Percentiles rank a stretch among this genome's conserved stretches.
These are phyloP conservation scores for Aspergillus sp. DNA, from an alignment of 2,329 filamentous ascomycete species.

Conservation along the genomic window DNA sequence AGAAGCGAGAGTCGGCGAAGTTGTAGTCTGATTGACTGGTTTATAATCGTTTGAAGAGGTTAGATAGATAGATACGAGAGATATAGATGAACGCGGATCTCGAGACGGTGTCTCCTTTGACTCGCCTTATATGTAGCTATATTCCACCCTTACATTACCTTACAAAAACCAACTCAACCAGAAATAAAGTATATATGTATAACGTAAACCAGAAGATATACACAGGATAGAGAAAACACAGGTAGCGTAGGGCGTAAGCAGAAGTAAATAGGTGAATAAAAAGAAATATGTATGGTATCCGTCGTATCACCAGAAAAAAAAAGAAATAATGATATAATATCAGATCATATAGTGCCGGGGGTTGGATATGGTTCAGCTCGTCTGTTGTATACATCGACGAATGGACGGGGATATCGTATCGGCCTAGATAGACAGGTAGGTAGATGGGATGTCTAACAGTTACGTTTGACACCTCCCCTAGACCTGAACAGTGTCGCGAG, in stretches of 20 bases:
- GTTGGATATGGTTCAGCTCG: no score
- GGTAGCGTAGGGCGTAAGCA: neutral
- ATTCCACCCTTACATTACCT: no score
- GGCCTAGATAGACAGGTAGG: no score
- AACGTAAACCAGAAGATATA: neutral
- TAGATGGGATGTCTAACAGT: neutral
- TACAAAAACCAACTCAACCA: neutral
- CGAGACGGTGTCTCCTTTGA: no score
- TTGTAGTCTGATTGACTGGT: constrained; percentile 32
- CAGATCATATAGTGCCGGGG: no score
- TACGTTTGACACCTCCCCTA: neutral
- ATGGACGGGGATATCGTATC: no score
- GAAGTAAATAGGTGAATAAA: neutral
- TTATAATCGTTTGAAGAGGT: neutral
- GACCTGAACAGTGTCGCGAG: neutral
- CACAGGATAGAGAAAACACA: neutral
- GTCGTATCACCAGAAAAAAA: constrained; percentile 4
- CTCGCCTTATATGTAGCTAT: no score
- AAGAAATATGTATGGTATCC: constrained; percentile 6
- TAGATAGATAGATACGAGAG: no score
- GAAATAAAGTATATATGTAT: neutral
- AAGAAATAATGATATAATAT: neutral
- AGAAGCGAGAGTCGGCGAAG: constrained; percentile 42
- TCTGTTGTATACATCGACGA: no score
- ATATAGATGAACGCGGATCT: no score